Evolutionary conservation across 768 basidiomycete genomes (phyloP), one percentile per base, ranked within the genome.

Genomic region (Trametes cinnabarina): DNA sequence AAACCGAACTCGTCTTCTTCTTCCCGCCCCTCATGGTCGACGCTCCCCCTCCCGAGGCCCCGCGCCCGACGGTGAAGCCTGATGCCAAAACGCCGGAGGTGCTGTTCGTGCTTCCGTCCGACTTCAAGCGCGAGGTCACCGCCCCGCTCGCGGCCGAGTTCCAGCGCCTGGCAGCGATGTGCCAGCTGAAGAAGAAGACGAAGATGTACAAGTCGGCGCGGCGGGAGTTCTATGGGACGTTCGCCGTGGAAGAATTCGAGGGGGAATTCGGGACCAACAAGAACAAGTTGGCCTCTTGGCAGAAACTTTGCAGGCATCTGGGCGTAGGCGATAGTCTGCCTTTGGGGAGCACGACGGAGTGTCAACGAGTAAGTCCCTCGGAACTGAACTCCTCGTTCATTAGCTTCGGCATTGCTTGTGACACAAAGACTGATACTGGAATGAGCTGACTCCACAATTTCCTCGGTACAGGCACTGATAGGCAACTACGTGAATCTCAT

Each of bases 81-180:
- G 42, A 7, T 39, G 20, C 30, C 42, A 22, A 35, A 32, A 22
- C 51, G 26, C 42, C 2, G 19, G 1, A 1, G 14, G 3, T 26
- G 26, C 42, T 3, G 15, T 2, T 3, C 25, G 12, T 19, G 12
- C 43, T 32, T 12, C 44, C 23, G 19, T 2, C 26, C 4, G 26
- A n/a, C 25, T 54, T 54, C 53, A 12, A 43, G 44, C 53, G 53
- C 23, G 23, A 54, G 43, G 5, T 12, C 8, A 54, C 43, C 35
- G 53, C 34, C 23, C 47, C 53, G 53, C 53, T 54, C 23, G 53
- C 47, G 43, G 34, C 35, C 44, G 53, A 54, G 44, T 54, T 54
- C 53, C 20, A 34, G 17, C 53, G 53, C 22, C 44, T 54, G 8
- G 53, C 53, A 11, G 12, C 26, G 23, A 1, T 54, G 34, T 47